A percentile compares a stretch with the other conserved stretches of the same genome.
Evolutionary conservation across 257 asterid species (phyloP).

Genomic region (Misopates orontium): DNA sequence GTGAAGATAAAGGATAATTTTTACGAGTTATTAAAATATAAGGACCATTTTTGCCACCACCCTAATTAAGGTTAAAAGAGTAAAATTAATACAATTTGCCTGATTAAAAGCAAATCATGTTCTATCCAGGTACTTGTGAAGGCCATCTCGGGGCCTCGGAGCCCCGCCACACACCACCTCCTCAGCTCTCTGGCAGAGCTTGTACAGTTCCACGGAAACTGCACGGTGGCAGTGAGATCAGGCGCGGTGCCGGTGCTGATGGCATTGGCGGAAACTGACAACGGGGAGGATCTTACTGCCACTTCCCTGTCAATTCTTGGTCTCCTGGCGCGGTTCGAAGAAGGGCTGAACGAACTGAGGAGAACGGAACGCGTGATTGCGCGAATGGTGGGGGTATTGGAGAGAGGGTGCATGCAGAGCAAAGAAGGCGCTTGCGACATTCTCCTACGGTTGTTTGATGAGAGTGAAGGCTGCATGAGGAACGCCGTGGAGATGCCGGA

Average conservation of each 20-base stretch:
- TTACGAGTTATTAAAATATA: too few relatives aligned
- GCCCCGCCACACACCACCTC: slow-evolving; percentile 60
- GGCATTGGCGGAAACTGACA: slow-evolving; percentile 36
- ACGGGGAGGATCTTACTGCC: slow-evolving; percentile 61
- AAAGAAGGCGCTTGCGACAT: slow-evolving; percentile 74
- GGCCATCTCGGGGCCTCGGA: slow-evolving; percentile 42
- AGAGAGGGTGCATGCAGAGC: slow-evolving; percentile 56
- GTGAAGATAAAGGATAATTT: too few relatives aligned
- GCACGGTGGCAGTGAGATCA: slow-evolving; percentile 68
- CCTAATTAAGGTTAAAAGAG: too few relatives aligned
- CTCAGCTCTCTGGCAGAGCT: slow-evolving; percentile 73
- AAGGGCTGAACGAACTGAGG: slow-evolving; percentile 59
- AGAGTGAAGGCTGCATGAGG: slow-evolving; percentile 51
- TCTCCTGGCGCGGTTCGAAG: slow-evolving; percentile 66
- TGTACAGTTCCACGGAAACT: slow-evolving; percentile 84
- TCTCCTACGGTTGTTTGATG: slow-evolving; percentile 64
- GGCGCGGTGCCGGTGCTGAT: slow-evolving; percentile 63
- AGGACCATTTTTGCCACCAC: too few relatives aligned
- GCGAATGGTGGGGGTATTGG: slow-evolving; percentile 48
- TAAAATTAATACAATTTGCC: too few relatives aligned
- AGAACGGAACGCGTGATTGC: slow-evolving; percentile 39
- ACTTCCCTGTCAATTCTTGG: slow-evolving; percentile 54
- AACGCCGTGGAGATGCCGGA: slow-evolving; percentile 56
- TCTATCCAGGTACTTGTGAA: slow-evolving; percentile 41
- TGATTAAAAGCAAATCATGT: too few relatives aligned